Evolutionary conservation across 352 stramenopile species (phyloP).

Genomic region (Sclerospora graminicola): DNA sequence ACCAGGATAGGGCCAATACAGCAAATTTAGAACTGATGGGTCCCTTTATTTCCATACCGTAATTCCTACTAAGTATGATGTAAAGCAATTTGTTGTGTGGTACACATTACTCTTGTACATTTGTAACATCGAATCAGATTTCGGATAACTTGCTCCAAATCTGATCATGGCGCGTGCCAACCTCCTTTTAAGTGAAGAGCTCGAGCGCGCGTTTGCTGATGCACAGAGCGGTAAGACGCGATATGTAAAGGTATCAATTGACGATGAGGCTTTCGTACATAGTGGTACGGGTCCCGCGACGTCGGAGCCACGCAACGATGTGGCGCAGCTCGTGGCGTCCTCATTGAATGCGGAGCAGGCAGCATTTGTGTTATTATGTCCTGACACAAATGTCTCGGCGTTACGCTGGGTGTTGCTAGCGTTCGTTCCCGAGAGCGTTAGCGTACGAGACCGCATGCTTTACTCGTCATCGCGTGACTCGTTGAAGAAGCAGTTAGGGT

Average conservation of each 20-base stretch:
- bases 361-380: slow-evolving; percentile 65
- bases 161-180: slow-evolving; percentile 54
- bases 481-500: slow-evolving; percentile 83
- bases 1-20: too few relatives aligned
- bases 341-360: slow-evolving; percentile 31
- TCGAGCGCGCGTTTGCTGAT: slow-evolving; percentile 59
- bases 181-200: slow-evolving; percentile 43
- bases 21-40: too few relatives aligned
- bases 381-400: slow-evolving; percentile 57
- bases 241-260: slow-evolving; percentile 58
- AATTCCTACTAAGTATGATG: too few relatives aligned
- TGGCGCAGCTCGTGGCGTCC: slow-evolving; percentile 17
- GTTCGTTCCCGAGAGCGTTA: slow-evolving; percentile 68
- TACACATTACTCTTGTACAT: too few relatives aligned
- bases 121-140: background rate
- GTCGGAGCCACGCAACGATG: slow-evolving; percentile 33
- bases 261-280: slow-evolving; percentile 54
- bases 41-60: too few relatives aligned
- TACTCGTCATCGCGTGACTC: slow-evolving; percentile 87
- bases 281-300: slow-evolving; percentile 27
- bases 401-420: slow-evolving; percentile 72
- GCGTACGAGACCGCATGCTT: slow-evolving; percentile 85
- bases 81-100: too few relatives aligned
- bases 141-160: background rate
- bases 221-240: slow-evolving; percentile 59